Evolutionary conservation across 148 eudicot species (phyloP), one percentile per base, ranked within the genome.

Genomic region (Silene conica): DNA sequence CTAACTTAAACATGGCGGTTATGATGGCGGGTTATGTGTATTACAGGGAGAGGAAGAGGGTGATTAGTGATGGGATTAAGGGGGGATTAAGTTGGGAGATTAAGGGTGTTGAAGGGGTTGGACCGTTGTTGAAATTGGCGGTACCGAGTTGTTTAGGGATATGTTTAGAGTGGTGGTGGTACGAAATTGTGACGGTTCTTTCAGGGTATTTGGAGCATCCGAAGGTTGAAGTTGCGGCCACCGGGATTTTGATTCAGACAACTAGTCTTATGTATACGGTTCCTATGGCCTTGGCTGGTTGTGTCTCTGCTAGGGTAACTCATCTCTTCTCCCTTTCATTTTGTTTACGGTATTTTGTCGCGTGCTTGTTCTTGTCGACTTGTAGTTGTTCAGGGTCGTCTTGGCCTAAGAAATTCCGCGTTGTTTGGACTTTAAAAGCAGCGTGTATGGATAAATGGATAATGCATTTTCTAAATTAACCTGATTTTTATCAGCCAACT

Each of bases 151-250:
- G 99, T 59, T 38, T 88, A 0, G 92, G 91, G 81, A 89, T 92
- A 2, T 96, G 99, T 63, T 69, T 96, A 55, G 99, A 96, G 75
- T 96, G 99, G 99, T 95, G 99, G 99, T 96, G 99, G 97, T 96
- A 96, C 62, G 99, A 92, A 82, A 92, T 96, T 20, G 90, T 96
- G 77, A 92, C 91, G 0, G 90, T 96, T 13, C 74, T 92, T 60
- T 87, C 97, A 0, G 99, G 99, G 8, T 92, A 90, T 52, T 79
- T 96, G 83, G 84, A 82, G 0, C 70, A 87, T 72, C 96, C 99
- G 0, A 85, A 80, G 77, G 81, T 83, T 5, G 85, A 88, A 12
- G 97, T 96, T 72, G 99, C 92, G 0, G 97, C 96, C 13, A 95
- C 96, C 9, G 99, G 97, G 74, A 74, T 95, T 1, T 59, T 95